A percentile compares a stretch with the other conserved stretches of the same genome.
These are phyloP conservation scores for Penicillium sp. DNA, from an alignment of 2,329 filamentous ascomycete species.

Conservation along the genomic window DNA sequence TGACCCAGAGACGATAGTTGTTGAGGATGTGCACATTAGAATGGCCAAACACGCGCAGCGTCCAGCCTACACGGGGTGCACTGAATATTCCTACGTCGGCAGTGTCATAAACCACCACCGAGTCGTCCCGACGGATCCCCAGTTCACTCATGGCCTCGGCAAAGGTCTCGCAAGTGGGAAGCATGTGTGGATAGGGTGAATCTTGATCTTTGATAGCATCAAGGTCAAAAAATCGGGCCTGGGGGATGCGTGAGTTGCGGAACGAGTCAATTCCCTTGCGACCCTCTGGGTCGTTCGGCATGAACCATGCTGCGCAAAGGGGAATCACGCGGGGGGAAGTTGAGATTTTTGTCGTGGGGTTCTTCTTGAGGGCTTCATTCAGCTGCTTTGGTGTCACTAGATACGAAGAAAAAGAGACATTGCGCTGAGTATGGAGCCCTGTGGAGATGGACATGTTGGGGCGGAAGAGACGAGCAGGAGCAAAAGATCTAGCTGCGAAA, in stretches of 20 bases:
- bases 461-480: constrained; percentile 27
- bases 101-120: constrained; percentile 89
- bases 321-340: constrained; percentile 81
- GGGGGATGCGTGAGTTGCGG: constrained; percentile 78
- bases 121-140: constrained; percentile 83
- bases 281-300: constrained; percentile 77
- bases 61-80: constrained; percentile 92
- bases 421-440: constrained; percentile 41
- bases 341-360: constrained; percentile 74
- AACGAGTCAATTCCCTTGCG: constrained; percentile 80
- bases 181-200: constrained; percentile 94
- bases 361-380: constrained; percentile 75
- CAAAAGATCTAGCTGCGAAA: constrained; percentile 32
- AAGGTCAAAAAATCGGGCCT: constrained; percentile 92
- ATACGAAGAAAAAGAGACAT: constrained; percentile 69
- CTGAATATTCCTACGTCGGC: constrained; percentile 92
- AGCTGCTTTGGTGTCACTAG: constrained; percentile 84
- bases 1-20: constrained; percentile 94
- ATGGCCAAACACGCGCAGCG: constrained; percentile 85
- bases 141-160: constrained; percentile 84
- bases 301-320: constrained; percentile 91
- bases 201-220: constrained; percentile 85
- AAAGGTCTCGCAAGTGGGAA: constrained; percentile 78
- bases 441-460: constrained; percentile 28
- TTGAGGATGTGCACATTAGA: constrained; percentile 84